Evolutionary conservation across 2,329 filamentous ascomycete genomes (phyloP).

Genomic region (Fusarium nodosum): DNA sequence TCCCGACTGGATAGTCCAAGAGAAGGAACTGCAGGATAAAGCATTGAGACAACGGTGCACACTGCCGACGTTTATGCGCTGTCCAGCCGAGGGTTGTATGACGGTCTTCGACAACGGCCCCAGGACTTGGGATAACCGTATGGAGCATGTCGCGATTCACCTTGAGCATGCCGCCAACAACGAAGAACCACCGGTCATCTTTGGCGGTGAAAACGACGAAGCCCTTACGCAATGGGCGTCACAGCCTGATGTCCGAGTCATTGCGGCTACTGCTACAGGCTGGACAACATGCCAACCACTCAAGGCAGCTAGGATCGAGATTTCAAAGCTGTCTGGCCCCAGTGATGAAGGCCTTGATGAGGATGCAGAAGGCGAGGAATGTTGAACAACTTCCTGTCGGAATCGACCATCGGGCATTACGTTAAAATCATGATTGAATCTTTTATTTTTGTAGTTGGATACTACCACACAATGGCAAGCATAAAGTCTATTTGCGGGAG

Average conservation of each 20-base stretch:
- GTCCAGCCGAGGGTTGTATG: constrained; percentile 73
- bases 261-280: constrained; percentile 44
- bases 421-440: neutral
- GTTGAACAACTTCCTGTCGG: constrained; percentile 5
- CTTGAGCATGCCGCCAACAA: constrained; percentile 66
- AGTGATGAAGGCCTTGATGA: constrained; percentile 32
- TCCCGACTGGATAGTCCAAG: constrained; percentile 64
- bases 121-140: constrained; percentile 81
- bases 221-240: constrained; percentile 60
- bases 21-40: constrained; percentile 68
- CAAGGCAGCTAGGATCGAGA: constrained; percentile 33
- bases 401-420: neutral
- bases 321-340: constrained; percentile 23
- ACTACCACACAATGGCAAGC: neutral
- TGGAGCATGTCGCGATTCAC: constrained; percentile 90
- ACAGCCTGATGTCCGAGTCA: constrained; percentile 55
- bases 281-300: constrained; percentile 56
- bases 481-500: neutral
- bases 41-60: constrained; percentile 73
- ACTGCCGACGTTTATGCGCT: constrained; percentile 71
- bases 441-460: neutral
- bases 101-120: constrained; percentile 69
- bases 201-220: constrained; percentile 57
- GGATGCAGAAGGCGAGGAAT: constrained; percentile 52
- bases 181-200: constrained; percentile 51